Percentiles rank a stretch among this genome's conserved stretches.
Evolutionary conservation across 306 rosid species (phyloP).

Genomic region (Glycyrrhiza uralensis): DNA sequence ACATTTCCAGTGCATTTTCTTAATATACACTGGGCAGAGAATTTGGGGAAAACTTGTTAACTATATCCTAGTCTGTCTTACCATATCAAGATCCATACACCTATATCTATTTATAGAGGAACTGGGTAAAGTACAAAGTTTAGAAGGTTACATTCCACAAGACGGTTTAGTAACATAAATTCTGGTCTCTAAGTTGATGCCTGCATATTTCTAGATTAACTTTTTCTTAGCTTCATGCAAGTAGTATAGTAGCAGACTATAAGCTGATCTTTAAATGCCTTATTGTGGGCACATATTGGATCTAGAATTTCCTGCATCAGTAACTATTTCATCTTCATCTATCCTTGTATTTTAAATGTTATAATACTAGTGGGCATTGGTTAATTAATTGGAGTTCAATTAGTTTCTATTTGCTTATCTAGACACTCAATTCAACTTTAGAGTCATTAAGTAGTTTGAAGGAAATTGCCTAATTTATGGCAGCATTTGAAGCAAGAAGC

Average conservation of each 20-base stretch:
- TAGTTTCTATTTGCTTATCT: background rate
- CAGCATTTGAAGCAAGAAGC: constrained; percentile 75
- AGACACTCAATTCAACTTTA: background rate
- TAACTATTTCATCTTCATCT: background rate
- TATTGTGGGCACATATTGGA: too few relatives aligned
- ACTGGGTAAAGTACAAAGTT: background rate
- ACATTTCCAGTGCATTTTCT: background rate
- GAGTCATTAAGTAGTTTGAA: constrained; percentile 1
- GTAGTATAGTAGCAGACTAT: too few relatives aligned
- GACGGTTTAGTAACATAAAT: too few relatives aligned
- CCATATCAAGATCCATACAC: background rate
- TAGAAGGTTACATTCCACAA: too few relatives aligned
- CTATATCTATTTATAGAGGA: background rate
- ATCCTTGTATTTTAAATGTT: too few relatives aligned
- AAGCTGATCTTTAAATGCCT: too few relatives aligned
- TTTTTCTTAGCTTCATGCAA: too few relatives aligned
- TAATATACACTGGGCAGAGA: too few relatives aligned
- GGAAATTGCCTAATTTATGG: constrained; percentile 8
- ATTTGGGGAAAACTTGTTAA: background rate
- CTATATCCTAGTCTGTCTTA: background rate
- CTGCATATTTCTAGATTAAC: background rate
- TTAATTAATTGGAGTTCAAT: background rate
- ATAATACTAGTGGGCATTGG: too few relatives aligned
- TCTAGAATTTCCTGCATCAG: background rate
- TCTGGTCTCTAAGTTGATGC: background rate